phyloP scores from a whole-genome alignment of 495 filamentous ascomycete genomes.

The Stereocaulon alpinum region DNA sequence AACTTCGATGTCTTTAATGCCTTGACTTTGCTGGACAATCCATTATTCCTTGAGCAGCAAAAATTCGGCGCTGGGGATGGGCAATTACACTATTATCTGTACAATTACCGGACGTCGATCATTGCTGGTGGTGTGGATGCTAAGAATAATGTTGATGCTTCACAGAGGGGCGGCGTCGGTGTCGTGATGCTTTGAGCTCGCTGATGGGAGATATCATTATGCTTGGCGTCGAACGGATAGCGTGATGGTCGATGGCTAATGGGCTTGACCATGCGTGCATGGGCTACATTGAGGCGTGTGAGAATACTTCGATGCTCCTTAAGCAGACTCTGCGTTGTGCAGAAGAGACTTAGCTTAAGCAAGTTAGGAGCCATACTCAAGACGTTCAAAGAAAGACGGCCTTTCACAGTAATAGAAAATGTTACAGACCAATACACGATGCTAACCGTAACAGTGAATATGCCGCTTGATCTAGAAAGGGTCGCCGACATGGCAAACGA shows the following conservation, averaged over 20 bases:
- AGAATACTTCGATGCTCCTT: no score
- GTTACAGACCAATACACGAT: no score
- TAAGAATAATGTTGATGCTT: conserved; percentile 61
- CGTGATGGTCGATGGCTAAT: background rate
- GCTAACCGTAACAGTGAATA: no score
- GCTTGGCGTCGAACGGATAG: background rate
- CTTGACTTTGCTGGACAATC: conserved; percentile 84
- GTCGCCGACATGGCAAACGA: no score
- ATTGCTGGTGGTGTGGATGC: conserved; percentile 75
- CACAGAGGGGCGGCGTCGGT: conserved; percentile 73
- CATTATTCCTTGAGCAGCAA: conserved; percentile 80
- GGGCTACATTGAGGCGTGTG: no score
- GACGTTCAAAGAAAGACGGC: no score
- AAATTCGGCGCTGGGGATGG: conserved; percentile 93
- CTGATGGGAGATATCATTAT: background rate
- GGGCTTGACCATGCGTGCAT: background rate
- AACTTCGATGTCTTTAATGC: conserved; percentile 97
- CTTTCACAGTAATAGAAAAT: no score
- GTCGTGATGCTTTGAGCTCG: conserved; percentile 62
- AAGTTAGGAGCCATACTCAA: no score
- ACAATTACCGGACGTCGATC: conserved; percentile 81
- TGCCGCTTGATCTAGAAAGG: no score
- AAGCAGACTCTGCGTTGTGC: no score
- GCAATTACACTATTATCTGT: conserved; percentile 89
- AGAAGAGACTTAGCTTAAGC: no score